Base-by-base conservation (phyloP, 495 filamentous ascomycete genomes). In the Pseudomonodictys pantanalensis region DNA sequence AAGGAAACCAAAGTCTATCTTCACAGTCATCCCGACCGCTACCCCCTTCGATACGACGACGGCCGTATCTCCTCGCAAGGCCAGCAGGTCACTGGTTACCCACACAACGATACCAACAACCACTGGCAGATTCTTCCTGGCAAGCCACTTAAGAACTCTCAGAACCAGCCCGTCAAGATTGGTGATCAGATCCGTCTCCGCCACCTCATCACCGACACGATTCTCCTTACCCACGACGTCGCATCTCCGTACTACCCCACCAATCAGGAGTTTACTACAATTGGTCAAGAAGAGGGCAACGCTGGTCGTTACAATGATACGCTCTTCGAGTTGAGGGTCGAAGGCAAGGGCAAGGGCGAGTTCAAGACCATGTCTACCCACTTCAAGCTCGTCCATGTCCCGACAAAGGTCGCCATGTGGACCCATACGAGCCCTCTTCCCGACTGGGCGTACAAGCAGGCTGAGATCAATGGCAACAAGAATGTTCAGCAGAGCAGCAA, bases 391-490 rank as follows among this genome's bases (percentile, higher is more conserved):
- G 81, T 98, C 62, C 93, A 98, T 69, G 81, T 87, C 57, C 92
- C 93, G 1, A 92, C 90, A 56, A 91, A 92, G 61, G 93, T 98
- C 28, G 92, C 95, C 55, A 93, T 98, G 92, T 98, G 93, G 93
- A 98, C 93, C 1, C 92, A 96, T 72, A 86, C 88, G 6, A 91
- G 83, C 29, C 89, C 93, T 18, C 85, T 98, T 15, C 93, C 93
- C 1, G 93, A 98, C 15, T 98, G 93, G 93, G 93, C 81, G 28
- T 92, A 85, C 75, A 95, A 95, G 72, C 93, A 98, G 69, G 91
- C 95, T 61, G 93, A 98, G 72, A 97, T 98, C 78, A 98, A 98
- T 71, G 93, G 93, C 50, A 98, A 98, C 83, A 98, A 98, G 83
- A 95, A 96, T 73, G 75, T 95, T 47, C 78, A 83, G 42, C 90